These are phyloP conservation scores for Aspergillus ochraceoroseus DNA, from an alignment of 2,329 filamentous ascomycete genomes.

Conservation along the genomic window DNA sequence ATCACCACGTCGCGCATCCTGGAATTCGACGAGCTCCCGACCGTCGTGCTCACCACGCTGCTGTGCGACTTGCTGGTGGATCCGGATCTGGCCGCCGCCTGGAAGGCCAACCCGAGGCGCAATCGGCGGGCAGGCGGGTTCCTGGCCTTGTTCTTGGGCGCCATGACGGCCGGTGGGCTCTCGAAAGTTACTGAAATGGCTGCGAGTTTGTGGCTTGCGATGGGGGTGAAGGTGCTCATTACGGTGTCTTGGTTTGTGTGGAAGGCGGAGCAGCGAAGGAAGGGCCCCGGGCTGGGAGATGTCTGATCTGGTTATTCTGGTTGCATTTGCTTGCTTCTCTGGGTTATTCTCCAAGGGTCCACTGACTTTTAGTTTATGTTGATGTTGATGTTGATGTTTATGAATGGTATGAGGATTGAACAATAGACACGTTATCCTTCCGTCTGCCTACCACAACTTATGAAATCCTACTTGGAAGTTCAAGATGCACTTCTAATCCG, in stretches of 20 bases:
- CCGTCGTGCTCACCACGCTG: conserved; percentile 41
- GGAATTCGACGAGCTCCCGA: conserved; percentile 39
- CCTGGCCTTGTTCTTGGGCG: conserved; percentile 39
- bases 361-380: too few species aligned
- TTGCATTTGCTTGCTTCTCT: neutral
- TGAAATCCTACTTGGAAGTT: too few species aligned
- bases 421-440: too few species aligned
- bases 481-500: too few species aligned
- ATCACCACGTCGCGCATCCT: conserved; percentile 39
- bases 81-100: conserved; percentile 22
- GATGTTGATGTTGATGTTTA: too few species aligned
- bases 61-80: conserved; percentile 41
- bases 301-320: conserved; percentile 3
- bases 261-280: conserved; percentile 20
- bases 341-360: too few species aligned
- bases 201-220: conserved; percentile 40
- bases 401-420: too few species aligned
- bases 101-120: conserved; percentile 28
- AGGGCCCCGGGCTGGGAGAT: conserved; percentile 7
- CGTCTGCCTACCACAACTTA: too few species aligned
- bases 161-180: conserved; percentile 40
- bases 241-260: conserved; percentile 38
- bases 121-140: conserved; percentile 37
- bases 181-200: conserved; percentile 35
- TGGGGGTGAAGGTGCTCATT: conserved; percentile 35